Evolutionary conservation across 257 asterid genomes (phyloP), one percentile per base, ranked within the genome.

Genomic region (Solanum megistacrolobum): DNA sequence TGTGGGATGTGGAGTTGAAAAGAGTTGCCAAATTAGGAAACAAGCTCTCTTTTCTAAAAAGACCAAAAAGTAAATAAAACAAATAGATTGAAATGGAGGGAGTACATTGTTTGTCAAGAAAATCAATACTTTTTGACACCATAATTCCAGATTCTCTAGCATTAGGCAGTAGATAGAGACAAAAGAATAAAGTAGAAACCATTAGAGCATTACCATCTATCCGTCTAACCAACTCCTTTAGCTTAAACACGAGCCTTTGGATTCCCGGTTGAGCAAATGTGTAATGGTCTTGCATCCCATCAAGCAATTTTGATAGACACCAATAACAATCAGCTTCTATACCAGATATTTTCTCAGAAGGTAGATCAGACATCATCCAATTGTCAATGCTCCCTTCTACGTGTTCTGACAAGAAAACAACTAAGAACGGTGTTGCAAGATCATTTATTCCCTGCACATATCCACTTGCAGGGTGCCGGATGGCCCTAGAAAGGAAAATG

Each of bases 221-320:
- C 90, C 99, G 94, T 90, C 99, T 91, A 86, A 97, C 97, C 92
- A 97, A 83, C 89, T 97, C 99, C 98, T 95, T 96, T 86, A 97
- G 94, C 94, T 96, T 96, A 92, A 96, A 97, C 90, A 97, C 99
- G 74, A 97, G 98, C 60, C 98, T 90, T 86, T 97, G 99, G 86
- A 97, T 97, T 92, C 99, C 99, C 18, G 99, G 99, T 92, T 97
- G 99, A 69, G 99, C 99, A 92, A 97, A 97, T 23, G 99, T 97
- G 93, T 97, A 97, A 91, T 97, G 98, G 90, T 96, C 99, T 91
- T 97, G 99, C 99, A 97, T 97, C 79, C 99, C 98, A 62, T 97
- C 99, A 88, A 97, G 99, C 91, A 97, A 91, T 94, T 96, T 97
- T 5, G 99, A 92, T 36, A 97, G 94, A 87, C 99, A 97, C 98